A percentile compares a stretch with the other conserved stretches of the same genome.
Conservation (phyloP, 73 alveolate species). For the Durusdinium trenchii region DNA sequence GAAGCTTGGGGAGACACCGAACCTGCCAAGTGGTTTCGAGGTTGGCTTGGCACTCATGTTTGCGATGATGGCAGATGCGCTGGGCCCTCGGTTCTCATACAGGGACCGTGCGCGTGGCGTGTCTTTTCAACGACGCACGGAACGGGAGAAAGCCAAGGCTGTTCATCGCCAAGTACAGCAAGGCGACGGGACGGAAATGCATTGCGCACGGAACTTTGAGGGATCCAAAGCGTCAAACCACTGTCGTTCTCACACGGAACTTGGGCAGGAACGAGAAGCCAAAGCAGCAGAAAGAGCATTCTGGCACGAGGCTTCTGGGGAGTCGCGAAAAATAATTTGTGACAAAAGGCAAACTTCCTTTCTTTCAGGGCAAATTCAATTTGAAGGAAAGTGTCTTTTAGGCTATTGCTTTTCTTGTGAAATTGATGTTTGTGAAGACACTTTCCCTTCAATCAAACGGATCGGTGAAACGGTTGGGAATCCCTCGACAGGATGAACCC, state of each 20-base stretch:
- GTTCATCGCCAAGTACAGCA: slow-evolving; percentile 89
- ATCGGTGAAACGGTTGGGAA: too few species aligned
- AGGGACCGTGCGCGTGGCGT: neutral
- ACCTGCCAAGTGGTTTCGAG: neutral
- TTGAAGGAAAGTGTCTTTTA: too few species aligned
- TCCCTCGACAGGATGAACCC: slow-evolving; percentile 61
- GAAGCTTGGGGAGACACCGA: too few species aligned
- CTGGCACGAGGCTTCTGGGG: slow-evolving; percentile 69
- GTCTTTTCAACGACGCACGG: neutral
- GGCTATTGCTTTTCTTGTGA: too few species aligned
- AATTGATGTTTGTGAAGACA: neutral
- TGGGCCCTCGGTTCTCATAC: neutral
- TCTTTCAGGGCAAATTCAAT: neutral
- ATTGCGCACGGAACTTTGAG: too few species aligned
- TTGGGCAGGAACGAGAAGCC: slow-evolving; percentile 67
- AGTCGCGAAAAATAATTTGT: neutral
- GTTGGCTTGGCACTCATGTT: slow-evolving; percentile 83
- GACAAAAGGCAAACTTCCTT: neutral
- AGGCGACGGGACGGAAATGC: slow-evolving; percentile 14
- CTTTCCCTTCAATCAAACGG: neutral
- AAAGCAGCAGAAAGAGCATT: slow-evolving; percentile 38
- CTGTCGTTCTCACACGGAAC: too few species aligned
- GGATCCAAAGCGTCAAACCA: too few species aligned
- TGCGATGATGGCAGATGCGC: slow-evolving; percentile 95
- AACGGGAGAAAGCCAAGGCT: slow-evolving; percentile 3